Evolutionary conservation across 2,329 filamentous ascomycete genomes (phyloP).

Genomic region (Aspergillus versicolor): DNA sequence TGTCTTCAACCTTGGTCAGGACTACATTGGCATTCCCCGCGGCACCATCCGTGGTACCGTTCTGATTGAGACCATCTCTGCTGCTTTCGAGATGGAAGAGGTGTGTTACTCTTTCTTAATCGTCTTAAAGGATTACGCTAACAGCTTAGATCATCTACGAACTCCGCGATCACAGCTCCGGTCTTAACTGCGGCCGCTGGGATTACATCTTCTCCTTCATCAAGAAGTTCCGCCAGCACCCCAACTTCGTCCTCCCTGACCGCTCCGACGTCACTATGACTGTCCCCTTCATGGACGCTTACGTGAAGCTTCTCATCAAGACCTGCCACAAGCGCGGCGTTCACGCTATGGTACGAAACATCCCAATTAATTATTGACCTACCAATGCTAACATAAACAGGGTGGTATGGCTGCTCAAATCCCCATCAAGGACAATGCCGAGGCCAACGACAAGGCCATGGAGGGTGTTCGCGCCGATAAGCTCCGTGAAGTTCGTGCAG

Average conservation of each 20-base stretch:
- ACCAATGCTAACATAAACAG: conserved; percentile 17
- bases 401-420: conserved; percentile 98
- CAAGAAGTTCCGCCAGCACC: conserved; percentile 97
- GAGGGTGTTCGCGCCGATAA: conserved; percentile 91
- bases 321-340: conserved; percentile 95
- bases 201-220: conserved; percentile 99
- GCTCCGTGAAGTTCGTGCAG: conserved; percentile 89
- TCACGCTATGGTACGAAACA: conserved; percentile 75
- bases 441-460: conserved; percentile 92
- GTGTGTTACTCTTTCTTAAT: neutral
- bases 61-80: conserved; percentile 95
- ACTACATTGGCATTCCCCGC: conserved; percentile 83
- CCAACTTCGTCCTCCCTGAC: conserved; percentile 90
- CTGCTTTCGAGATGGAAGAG: conserved; percentile 99
- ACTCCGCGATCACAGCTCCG: conserved; percentile 91
- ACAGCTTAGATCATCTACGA: conserved; percentile 81
- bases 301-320: conserved; percentile 95
- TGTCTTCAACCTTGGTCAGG: conserved; percentile 91
- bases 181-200: conserved; percentile 97
- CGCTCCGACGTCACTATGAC: conserved; percentile 94
- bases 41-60: conserved; percentile 95
- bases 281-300: conserved; percentile 95
- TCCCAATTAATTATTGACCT: neutral
- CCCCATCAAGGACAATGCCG: conserved; percentile 91
- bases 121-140: neutral